phyloP scores from a whole-genome alignment of 148 eudicot genomes.

The Chenopodium quinoa region DNA sequence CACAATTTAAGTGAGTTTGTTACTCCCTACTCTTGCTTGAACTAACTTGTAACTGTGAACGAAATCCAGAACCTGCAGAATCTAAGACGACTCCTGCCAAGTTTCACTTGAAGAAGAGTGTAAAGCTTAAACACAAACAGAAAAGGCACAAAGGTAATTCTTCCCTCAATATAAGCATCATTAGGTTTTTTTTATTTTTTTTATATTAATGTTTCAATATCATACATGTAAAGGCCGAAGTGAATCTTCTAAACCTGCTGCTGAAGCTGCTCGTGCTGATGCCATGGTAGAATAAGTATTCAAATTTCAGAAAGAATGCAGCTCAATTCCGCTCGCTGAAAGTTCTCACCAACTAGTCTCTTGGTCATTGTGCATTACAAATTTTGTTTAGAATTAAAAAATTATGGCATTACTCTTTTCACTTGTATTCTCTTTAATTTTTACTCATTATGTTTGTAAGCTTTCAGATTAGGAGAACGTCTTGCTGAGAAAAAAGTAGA shows the following conservation, averaged over 20 bases:
- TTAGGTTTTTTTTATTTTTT: neutral
- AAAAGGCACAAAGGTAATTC: slow-evolving; percentile 56
- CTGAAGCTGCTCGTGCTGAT: slow-evolving; percentile 33
- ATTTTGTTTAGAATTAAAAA: slow-evolving; percentile 18
- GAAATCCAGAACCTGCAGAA: slow-evolving; percentile 46
- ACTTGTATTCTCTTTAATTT: neutral
- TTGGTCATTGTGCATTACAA: neutral
- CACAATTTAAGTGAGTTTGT: neutral
- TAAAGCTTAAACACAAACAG: slow-evolving; percentile 53
- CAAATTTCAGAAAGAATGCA: neutral
- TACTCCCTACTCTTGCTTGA: neutral
- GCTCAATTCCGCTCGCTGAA: neutral
- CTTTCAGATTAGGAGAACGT: slow-evolving; percentile 11
- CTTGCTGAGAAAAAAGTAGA: slow-evolving; percentile 1
- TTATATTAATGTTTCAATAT: neutral
- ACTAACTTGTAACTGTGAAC: slow-evolving; percentile 6
- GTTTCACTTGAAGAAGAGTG: slow-evolving; percentile 69
- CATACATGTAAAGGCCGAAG: slow-evolving; percentile 43
- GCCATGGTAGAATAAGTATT: slow-evolving; percentile 48
- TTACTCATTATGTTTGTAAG: neutral
- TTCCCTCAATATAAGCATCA: neutral
- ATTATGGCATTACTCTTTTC: slow-evolving; percentile 1
- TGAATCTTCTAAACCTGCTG: slow-evolving; percentile 30
- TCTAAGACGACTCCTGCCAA: slow-evolving; percentile 40
- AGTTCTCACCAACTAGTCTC: neutral